A percentile compares a stretch with the other conserved stretches of the same genome.
phyloP scores from a whole-genome alignment of 768 basidiomycete genomes.

The Lactarius sp. region DNA sequence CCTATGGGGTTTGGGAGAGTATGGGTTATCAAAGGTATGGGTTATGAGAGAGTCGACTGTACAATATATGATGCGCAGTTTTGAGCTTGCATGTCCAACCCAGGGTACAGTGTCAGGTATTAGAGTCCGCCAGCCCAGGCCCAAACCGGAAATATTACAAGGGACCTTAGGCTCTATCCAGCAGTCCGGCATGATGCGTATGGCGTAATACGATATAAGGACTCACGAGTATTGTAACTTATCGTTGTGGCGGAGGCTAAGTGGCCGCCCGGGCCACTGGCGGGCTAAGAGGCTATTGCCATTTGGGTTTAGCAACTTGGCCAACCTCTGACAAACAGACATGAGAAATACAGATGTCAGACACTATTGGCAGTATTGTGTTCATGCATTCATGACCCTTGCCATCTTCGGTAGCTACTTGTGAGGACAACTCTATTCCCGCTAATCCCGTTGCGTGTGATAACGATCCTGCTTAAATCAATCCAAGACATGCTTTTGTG shows the following conservation, averaged over 20 bases:
- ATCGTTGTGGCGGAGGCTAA: not conserved
- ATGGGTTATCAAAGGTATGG: too few relatives aligned
- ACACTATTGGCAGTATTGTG: not conserved
- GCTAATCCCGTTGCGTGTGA: not conserved
- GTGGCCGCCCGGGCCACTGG: not conserved
- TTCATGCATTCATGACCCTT: not conserved
- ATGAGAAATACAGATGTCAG: not conserved
- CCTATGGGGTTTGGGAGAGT: too few relatives aligned
- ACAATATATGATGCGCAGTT: too few relatives aligned
- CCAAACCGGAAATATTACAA: conserved; percentile 4
- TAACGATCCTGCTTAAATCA: not conserved
- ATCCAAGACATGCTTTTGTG: too few relatives aligned
- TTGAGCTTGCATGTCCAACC: too few relatives aligned
- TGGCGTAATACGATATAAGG: not conserved
- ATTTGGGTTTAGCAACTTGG: not conserved
- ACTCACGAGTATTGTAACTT: not conserved
- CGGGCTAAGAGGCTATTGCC: not conserved
- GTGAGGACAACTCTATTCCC: not conserved
- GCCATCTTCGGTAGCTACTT: too few relatives aligned
- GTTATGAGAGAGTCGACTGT: too few relatives aligned
- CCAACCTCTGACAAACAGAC: not conserved
- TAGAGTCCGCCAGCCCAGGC: not conserved
- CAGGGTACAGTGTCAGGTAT: not conserved
- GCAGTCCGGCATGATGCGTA: not conserved
- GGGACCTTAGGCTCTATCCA: not conserved